Conservation (phyloP, 164 flowering plant genomes). For the Akebia trifoliata region DNA sequence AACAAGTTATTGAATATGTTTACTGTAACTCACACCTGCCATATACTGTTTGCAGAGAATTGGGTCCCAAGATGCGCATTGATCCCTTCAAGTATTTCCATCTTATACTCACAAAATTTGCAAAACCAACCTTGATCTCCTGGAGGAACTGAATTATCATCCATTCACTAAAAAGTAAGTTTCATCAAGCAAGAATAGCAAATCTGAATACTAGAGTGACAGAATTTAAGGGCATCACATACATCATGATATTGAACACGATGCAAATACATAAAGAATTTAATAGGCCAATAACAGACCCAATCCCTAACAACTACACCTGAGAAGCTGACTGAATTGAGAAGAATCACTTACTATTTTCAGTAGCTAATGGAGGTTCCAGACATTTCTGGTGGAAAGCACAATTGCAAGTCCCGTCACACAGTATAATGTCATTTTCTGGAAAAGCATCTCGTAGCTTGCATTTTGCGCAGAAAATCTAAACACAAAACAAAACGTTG, state of each 20-base stretch:
- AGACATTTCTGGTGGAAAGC: constrained; percentile 96
- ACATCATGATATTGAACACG: background rate
- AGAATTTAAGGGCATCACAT: background rate
- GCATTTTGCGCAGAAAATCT: constrained; percentile 96
- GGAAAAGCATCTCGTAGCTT: constrained; percentile 71
- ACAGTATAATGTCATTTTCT: constrained; percentile 90
- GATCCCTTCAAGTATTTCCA: constrained; percentile 74
- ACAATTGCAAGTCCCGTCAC: constrained; percentile 95
- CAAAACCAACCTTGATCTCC: constrained; percentile 95
- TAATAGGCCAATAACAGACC: background rate
- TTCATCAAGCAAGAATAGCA: constrained; percentile 2
- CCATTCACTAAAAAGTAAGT: constrained; percentile 11
- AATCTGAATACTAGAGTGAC: background rate
- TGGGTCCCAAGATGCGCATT: constrained; percentile 93
- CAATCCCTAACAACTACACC: background rate
- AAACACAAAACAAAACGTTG: constrained; percentile 12
- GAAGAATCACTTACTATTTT: constrained; percentile 55
- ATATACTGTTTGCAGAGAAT: constrained; percentile 51
- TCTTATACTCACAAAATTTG: constrained; percentile 83
- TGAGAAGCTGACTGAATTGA: background rate
- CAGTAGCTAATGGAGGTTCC: constrained; percentile 87
- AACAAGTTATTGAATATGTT: constrained; percentile 1
- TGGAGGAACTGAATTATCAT: constrained; percentile 65
- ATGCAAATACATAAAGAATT: background rate
- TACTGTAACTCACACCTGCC: constrained; percentile 68